Evolutionary conservation across 1,284 basidiomycete species (phyloP).

Genomic region (Cutaneotrichosporon sp.): DNA sequence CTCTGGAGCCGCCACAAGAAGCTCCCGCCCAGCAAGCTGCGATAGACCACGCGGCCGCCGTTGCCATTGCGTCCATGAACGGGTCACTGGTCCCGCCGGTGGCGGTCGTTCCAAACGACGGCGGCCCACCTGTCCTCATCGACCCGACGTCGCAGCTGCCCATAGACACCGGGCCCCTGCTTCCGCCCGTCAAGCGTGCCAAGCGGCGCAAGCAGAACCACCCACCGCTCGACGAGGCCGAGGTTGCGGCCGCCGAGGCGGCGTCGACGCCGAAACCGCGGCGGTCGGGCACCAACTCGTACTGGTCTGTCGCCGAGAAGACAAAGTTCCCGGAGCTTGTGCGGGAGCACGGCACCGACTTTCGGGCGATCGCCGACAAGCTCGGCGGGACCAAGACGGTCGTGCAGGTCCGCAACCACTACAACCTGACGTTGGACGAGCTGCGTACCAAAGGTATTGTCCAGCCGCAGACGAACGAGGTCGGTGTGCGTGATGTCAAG

Average conservation of each 20-base stretch:
- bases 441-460: slow-evolving; percentile 14
- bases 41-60: background rate
- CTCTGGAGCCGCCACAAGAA: background rate
- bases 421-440: slow-evolving; percentile 17
- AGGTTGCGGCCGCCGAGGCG: background rate
- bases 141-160: slow-evolving; percentile 13
- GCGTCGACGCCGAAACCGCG: slow-evolving; percentile 13
- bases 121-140: slow-evolving; percentile 5
- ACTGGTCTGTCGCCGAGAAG: slow-evolving; percentile 55
- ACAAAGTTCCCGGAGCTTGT: slow-evolving; percentile 60
- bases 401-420: slow-evolving; percentile 64
- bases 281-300: slow-evolving; percentile 42
- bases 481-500: slow-evolving; percentile 18
- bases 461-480: slow-evolving; percentile 10
- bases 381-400: slow-evolving; percentile 70
- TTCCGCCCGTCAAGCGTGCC: slow-evolving; percentile 37
- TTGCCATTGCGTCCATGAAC: slow-evolving; percentile 1
- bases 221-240: slow-evolving; percentile 1
- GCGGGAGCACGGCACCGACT: slow-evolving; percentile 65
- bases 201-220: slow-evolving; percentile 27
- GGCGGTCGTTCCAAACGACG: background rate
- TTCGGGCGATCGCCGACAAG: slow-evolving; percentile 65
- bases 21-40: background rate
- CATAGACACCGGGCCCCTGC: slow-evolving; percentile 19
- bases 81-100: background rate